phyloP scores from a whole-genome alignment of 164 flowering plant genomes.

The Chloranthus sessilifolius region DNA sequence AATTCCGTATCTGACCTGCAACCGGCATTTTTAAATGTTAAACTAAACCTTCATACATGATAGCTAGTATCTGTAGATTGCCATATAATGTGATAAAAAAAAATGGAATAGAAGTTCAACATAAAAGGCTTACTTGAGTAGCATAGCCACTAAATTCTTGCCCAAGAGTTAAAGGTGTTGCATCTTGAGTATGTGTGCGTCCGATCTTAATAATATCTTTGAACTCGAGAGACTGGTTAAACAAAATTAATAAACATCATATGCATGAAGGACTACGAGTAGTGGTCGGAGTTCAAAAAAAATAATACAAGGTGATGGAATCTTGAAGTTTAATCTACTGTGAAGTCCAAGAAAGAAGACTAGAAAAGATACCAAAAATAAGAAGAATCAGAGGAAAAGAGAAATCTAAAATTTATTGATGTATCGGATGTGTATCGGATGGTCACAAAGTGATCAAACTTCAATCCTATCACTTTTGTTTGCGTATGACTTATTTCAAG shows the following conservation, averaged over 20 bases:
- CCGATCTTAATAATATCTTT: slow-evolving; percentile 95
- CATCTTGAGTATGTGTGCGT: slow-evolving; percentile 98
- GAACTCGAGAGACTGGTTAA: slow-evolving; percentile 70
- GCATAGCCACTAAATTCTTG: slow-evolving; percentile 98
- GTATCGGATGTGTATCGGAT: no score
- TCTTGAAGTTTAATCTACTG: no score
- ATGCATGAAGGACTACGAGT: slow-evolving; percentile 5
- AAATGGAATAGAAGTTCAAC: background rate
- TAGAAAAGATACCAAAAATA: no score
- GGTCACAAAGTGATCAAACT: no score
- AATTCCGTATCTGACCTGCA: slow-evolving; percentile 91
- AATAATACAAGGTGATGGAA: no score
- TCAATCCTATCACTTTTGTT: no score
- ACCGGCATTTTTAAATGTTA: slow-evolving; percentile 6
- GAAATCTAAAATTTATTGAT: no score
- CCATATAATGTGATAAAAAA: no score
- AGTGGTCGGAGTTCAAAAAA: no score
- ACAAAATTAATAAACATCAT: background rate
- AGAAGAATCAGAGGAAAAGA: no score
- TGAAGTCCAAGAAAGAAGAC: no score
- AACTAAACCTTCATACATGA: background rate
- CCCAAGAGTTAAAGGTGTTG: slow-evolving; percentile 97
- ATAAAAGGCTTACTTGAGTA: slow-evolving; percentile 59
- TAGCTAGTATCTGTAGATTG: background rate
- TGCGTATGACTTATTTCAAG: no score